These are phyloP conservation scores for Lepidium aucheri DNA, from an alignment of 345 rosid species.

Conservation along the genomic window DNA sequence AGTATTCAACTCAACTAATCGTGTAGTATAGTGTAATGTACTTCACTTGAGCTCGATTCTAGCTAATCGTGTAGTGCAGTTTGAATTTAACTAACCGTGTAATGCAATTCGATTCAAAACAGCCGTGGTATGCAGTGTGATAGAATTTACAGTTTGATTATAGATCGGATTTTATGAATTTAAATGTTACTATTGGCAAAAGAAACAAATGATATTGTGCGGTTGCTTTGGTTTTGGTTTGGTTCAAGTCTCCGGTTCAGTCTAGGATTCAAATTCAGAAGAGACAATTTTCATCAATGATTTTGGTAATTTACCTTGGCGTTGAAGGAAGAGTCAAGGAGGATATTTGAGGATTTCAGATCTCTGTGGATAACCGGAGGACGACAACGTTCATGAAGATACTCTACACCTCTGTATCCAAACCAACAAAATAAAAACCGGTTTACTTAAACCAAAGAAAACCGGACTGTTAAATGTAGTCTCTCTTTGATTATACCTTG, in stretches of 20 bases:
- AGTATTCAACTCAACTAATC: no score
- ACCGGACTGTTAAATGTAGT: conserved; percentile 7
- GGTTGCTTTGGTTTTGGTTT: neutral
- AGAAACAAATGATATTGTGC: no score
- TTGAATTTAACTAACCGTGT: no score
- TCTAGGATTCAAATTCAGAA: neutral
- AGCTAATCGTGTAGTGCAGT: no score
- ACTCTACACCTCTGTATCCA: conserved; percentile 81
- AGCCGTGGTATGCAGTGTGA: no score
- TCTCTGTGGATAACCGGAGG: conserved; percentile 96
- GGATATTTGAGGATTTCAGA: conserved; percentile 92
- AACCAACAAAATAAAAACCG: conserved; percentile 19
- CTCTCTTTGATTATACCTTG: conserved; percentile 48
- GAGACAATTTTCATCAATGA: neutral
- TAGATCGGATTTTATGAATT: no score
- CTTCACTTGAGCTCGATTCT: no score
- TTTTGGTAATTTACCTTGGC: conserved; percentile 57
- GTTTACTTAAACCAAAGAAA: conserved; percentile 8
- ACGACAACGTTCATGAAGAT: conserved; percentile 84
- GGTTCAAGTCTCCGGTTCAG: neutral
- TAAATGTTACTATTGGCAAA: no score
- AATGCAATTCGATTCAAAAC: no score
- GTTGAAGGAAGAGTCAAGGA: conserved; percentile 77
- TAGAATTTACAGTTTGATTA: no score
- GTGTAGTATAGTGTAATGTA: no score